phyloP scores from a whole-genome alignment of 345 rosid genomes.

The Gossypium anomalum region DNA sequence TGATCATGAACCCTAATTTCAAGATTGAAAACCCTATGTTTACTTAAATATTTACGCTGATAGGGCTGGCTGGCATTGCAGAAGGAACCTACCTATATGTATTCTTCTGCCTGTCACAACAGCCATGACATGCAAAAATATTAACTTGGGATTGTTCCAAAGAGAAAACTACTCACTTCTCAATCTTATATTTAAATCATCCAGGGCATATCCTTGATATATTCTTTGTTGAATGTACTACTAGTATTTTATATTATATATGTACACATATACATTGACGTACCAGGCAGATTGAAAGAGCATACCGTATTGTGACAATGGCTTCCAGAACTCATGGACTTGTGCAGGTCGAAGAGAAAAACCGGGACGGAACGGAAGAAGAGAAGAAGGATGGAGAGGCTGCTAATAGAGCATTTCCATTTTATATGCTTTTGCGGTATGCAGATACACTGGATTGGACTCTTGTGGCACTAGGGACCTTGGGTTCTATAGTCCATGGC shows the following conservation, averaged over 20 bases:
- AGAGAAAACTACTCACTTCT: background rate
- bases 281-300: background rate
- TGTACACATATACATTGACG: background rate
- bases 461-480: constrained; percentile 47
- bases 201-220: constrained; percentile 17
- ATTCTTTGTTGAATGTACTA: background rate
- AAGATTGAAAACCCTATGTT: background rate
- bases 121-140: background rate
- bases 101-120: background rate
- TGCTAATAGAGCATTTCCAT: constrained; percentile 20
- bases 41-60: background rate
- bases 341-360: background rate
- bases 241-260: background rate
- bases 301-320: background rate
- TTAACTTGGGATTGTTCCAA: constrained; percentile 9
- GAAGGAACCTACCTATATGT: background rate
- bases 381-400: constrained; percentile 4
- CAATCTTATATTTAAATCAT: background rate
- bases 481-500: constrained; percentile 56
- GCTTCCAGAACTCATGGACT: constrained; percentile 1
- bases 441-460: constrained; percentile 53
- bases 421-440: constrained; percentile 44
- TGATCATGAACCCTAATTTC: background rate
- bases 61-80: background rate
- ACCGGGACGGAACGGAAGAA: background rate